These are phyloP conservation scores for Schizopora paradoxa DNA, from an alignment of 1,284 basidiomycete genomes.

Conservation along the genomic window DNA sequence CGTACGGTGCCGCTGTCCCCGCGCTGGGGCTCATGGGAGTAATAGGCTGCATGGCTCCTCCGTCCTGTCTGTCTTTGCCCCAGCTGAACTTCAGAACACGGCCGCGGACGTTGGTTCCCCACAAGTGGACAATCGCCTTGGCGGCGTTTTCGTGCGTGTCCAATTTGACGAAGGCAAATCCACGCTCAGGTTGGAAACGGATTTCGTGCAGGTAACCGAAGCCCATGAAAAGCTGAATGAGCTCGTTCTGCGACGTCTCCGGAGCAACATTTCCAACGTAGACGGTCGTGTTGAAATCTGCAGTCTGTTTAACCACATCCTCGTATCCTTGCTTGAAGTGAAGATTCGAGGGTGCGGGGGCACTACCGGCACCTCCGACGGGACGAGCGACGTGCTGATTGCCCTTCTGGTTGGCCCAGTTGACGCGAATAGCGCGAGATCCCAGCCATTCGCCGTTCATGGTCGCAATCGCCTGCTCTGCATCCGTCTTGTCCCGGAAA, in stretches of 20 bases:
- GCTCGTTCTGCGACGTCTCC: constrained; percentile 90
- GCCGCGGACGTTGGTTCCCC: constrained; percentile 93
- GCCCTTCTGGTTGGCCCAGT: constrained; percentile 99
- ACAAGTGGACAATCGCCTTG: constrained; percentile 92
- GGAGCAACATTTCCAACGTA: constrained; percentile 98
- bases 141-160: constrained; percentile 98
- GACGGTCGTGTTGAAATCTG: constrained; percentile 90
- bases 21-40: constrained; percentile 60
- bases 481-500: constrained; percentile 94
- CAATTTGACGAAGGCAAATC: constrained; percentile 97
- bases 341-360: constrained; percentile 82
- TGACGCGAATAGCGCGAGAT: constrained; percentile 94
- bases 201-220: constrained; percentile 98
- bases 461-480: constrained; percentile 94
- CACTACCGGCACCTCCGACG: constrained; percentile 46
- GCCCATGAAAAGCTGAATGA: constrained; percentile 93
- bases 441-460: constrained; percentile 99
- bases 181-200: constrained; percentile 96
- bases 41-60: constrained; percentile 46
- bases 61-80: constrained; percentile 91
- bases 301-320: constrained; percentile 82
- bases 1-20: constrained; percentile 57
- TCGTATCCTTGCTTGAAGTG: constrained; percentile 91
- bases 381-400: constrained; percentile 28
- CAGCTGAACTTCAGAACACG: constrained; percentile 96